Percentiles rank a stretch among this genome's conserved stretches.
phyloP scores from a whole-genome alignment of 2,329 filamentous ascomycete species.

The Fusarium circinatum region DNA sequence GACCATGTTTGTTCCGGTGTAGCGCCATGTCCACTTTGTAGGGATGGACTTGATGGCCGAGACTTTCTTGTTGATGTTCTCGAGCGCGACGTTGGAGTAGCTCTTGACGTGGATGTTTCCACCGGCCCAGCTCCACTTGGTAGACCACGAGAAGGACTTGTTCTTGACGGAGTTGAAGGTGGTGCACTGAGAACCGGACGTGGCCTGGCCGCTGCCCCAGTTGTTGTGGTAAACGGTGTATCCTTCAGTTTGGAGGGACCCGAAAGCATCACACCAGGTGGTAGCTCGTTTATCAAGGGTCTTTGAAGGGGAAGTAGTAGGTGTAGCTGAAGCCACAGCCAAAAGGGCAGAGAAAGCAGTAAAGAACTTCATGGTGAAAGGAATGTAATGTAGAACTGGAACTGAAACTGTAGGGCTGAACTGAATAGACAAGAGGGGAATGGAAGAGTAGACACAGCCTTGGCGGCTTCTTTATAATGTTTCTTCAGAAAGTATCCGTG shows the following conservation, averaged over 20 bases:
- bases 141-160: conserved; percentile 54
- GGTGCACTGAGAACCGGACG: conserved; percentile 55
- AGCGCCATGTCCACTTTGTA: conserved; percentile 48
- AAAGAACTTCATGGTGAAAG: conserved; percentile 39
- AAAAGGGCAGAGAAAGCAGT: conserved; percentile 44
- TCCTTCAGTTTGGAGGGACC: conserved; percentile 48
- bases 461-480: conserved; percentile 16
- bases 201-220: conserved; percentile 55
- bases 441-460: neutral
- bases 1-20: conserved; percentile 50
- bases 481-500: neutral
- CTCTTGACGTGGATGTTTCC: conserved; percentile 55
- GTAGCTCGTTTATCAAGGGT: conserved; percentile 49
- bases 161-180: conserved; percentile 49
- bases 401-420: neutral
- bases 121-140: conserved; percentile 55
- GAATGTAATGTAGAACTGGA: neutral
- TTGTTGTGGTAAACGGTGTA: conserved; percentile 65
- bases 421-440: neutral
- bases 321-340: conserved; percentile 42
- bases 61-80: conserved; percentile 50
- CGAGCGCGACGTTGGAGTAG: conserved; percentile 55
- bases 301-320: conserved; percentile 37
- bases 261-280: conserved; percentile 54
- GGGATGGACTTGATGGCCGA: conserved; percentile 50